Conservation (phyloP, 1,139 yeast species). For the Blastobotrys capitulatus region DNA sequence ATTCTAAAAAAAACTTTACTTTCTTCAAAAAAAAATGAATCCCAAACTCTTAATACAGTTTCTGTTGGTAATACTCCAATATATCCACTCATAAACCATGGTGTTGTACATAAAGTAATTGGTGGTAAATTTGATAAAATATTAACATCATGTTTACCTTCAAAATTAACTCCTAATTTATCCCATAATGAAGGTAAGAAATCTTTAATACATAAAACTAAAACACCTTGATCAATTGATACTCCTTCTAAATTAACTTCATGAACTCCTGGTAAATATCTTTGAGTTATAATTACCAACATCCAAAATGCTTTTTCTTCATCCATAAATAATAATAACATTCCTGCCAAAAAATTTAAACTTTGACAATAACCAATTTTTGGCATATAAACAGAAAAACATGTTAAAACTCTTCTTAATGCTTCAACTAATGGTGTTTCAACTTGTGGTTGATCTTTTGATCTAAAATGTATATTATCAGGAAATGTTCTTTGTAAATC, state of each 20-base stretch:
- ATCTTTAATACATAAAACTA: slow-evolving; percentile 80
- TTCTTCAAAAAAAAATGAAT: slow-evolving; percentile 87
- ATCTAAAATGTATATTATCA: slow-evolving; percentile 72
- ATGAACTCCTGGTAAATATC: slow-evolving; percentile 87
- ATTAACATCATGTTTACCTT: slow-evolving; percentile 47
- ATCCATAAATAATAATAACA: slow-evolving; percentile 71
- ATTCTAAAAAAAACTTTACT: slow-evolving; percentile 80
- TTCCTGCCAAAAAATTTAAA: slow-evolving; percentile 83
- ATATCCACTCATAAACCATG: slow-evolving; percentile 97
- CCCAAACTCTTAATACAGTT: slow-evolving; percentile 87
- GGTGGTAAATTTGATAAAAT: slow-evolving; percentile 79
- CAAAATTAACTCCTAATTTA: slow-evolving; percentile 39
- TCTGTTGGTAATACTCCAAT: slow-evolving; percentile 87
- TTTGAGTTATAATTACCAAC: slow-evolving; percentile 82
- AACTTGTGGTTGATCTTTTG: slow-evolving; percentile 13
- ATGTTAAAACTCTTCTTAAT: slow-evolving; percentile 71
- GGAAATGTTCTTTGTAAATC: slow-evolving; percentile 93
- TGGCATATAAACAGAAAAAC: slow-evolving; percentile 84
- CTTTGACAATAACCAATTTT: slow-evolving; percentile 95
- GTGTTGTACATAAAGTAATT: slow-evolving; percentile 84
- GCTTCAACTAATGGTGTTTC: slow-evolving; percentile 67
- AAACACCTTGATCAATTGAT: slow-evolving; percentile 89
- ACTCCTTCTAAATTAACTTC: slow-evolving; percentile 90
- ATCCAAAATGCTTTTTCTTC: slow-evolving; percentile 95
- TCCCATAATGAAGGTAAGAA: slow-evolving; percentile 80